These are phyloP conservation scores for Suhomyces maxii DNA, from an alignment of 1,139 yeast species.

Conservation along the genomic window DNA sequence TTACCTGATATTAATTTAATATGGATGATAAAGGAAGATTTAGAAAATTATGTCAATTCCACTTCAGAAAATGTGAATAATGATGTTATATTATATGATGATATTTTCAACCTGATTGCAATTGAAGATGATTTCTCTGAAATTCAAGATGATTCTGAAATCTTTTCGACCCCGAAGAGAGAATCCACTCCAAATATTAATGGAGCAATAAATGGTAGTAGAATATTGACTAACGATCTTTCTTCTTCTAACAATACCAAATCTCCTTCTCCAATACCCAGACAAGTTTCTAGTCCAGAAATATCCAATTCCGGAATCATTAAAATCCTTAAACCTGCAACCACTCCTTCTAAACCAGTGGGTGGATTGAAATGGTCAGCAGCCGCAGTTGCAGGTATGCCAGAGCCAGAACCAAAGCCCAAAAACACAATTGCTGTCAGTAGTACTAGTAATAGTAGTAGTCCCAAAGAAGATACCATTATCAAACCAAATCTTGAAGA, in stretches of 20 bases:
- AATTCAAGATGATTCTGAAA: constrained; percentile 14
- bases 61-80: constrained; percentile 38
- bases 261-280: constrained; percentile 14
- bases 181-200: constrained; percentile 5
- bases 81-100: constrained; percentile 45
- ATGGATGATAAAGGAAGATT: constrained; percentile 42
- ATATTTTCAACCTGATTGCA: constrained; percentile 31
- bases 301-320: constrained; percentile 22
- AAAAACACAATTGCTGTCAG: not conserved
- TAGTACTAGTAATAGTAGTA: not conserved
- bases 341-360: constrained; percentile 63
- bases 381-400: constrained; percentile 54
- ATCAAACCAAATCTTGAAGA: not conserved
- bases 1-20: constrained; percentile 36
- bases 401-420: constrained; percentile 4
- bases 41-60: constrained; percentile 39
- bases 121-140: constrained; percentile 15
- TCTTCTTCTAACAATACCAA: constrained; percentile 1
- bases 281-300: constrained; percentile 16
- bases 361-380: constrained; percentile 71
- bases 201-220: not conserved
- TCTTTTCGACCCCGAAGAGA: constrained; percentile 13
- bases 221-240: constrained; percentile 3
- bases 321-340: constrained; percentile 64
- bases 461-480: not conserved